A percentile compares a stretch with the other conserved stretches of the same genome.
Evolutionary conservation across 352 stramenopile genomes (phyloP).

Genomic region (Phytophthora pseudosyringae): DNA sequence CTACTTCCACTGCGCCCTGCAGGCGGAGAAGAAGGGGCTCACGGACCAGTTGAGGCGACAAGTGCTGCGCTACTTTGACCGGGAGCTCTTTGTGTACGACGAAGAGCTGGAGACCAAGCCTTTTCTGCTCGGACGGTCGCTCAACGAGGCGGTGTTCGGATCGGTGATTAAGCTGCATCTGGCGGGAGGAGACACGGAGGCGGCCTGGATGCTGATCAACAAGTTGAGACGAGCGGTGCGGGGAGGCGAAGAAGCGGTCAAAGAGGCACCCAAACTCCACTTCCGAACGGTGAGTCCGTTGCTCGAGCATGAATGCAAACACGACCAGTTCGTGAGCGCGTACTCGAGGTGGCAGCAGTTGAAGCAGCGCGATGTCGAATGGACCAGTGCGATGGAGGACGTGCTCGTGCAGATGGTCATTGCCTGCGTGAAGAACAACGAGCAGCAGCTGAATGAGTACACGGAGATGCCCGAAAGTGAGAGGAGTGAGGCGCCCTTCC

Average conservation of each 20-base stretch:
- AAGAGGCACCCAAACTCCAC: constrained; percentile 47
- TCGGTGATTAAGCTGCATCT: constrained; percentile 70
- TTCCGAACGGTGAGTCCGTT: constrained; percentile 76
- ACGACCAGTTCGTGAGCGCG: constrained; percentile 48
- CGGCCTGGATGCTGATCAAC: constrained; percentile 58
- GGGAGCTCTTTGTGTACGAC: constrained; percentile 44
- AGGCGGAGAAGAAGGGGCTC: constrained; percentile 39
- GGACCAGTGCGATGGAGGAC: constrained; percentile 79
- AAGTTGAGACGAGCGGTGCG: constrained; percentile 38
- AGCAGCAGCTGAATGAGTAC: constrained; percentile 16
- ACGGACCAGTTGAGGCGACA: constrained; percentile 33
- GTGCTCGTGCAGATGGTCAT: constrained; percentile 73
- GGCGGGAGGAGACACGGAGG: constrained; percentile 37
- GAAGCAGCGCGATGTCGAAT: constrained; percentile 65
- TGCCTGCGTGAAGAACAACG: constrained; percentile 46
- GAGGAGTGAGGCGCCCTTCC: constrained; percentile 28
- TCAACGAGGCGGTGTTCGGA: constrained; percentile 72
- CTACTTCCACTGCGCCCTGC: constrained; percentile 77
- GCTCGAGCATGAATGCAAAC: constrained; percentile 57
- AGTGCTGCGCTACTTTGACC: constrained; percentile 61
- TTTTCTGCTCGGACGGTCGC: constrained; percentile 53
- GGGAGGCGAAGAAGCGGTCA: neutral
- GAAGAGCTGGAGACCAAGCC: constrained; percentile 15
- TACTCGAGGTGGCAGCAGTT: constrained; percentile 63
- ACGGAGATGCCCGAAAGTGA: constrained; percentile 12